Base-by-base conservation (phyloP, 345 rosid genomes). In the Balakata baccata region DNA sequence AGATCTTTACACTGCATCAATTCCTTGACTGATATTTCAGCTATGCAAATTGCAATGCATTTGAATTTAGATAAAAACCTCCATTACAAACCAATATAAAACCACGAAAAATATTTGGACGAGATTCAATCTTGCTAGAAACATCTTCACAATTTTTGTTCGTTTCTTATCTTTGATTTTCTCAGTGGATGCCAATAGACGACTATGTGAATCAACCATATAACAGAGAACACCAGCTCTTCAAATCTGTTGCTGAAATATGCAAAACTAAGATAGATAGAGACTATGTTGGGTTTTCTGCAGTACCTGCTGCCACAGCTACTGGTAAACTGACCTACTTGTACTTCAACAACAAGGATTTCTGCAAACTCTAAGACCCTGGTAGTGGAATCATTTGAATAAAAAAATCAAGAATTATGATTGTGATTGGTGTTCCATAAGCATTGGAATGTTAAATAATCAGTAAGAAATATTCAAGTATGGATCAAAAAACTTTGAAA, bases 141-240 rank as follows among this genome's bases (percentile, higher is more conserved):
- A 46, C 13, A 18, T 41, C 9, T 18, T 64, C 4, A 6, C n/a
- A 64, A 64, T 41, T 45, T 60, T 38, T 7, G 38, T 34, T 37
- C 11, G 20, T 16, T 22, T 16, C 38, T 17, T 37, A 34, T 25
- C 6, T 47, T 34, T 64, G 1, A 18, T 22, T 0, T 49, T 13
- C 46, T 43, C 78, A 93, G 95, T 93, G 98, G 93, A 91, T 93
- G 92, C 76, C 86, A 11, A 64, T 88, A 20, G 74, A 84, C 39
- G 95, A 91, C 17, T 93, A 91, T 51, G 84, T 88, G 49, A 80
- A 82, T 8, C 97, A 93, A 63, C 85, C 89, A 3, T 89, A 76
- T 74, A 74, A 84, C 63, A 74, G 71, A 45, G 22, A 75, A 37
- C 80, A 88, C 5, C 75, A 80, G 78, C 64, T 79, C 47, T 90